A percentile compares a stretch with the other conserved stretches of the same genome.
Conservation (phyloP, 169 alveolate genomes). For the Eimeria sp. region DNA sequence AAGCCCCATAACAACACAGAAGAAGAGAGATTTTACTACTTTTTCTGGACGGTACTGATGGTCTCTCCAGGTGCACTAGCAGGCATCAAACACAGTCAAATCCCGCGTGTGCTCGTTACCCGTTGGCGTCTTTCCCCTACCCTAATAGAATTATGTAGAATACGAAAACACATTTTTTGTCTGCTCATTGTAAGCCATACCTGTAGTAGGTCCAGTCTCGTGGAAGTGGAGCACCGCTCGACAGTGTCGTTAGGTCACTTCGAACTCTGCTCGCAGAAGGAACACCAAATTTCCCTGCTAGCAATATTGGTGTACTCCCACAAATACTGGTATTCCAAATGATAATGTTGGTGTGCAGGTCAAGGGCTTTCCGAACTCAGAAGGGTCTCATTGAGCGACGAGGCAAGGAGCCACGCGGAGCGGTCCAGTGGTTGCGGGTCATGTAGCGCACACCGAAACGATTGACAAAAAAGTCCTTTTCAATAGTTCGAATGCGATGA, state of each 20-base stretch:
- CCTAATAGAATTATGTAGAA: background rate
- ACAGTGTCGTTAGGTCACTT: conserved; percentile 10
- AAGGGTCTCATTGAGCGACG: background rate
- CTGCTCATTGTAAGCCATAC: background rate
- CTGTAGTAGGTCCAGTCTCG: background rate
- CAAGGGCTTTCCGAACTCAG: background rate
- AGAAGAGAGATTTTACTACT: background rate
- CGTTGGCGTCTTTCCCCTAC: background rate
- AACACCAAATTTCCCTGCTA: background rate
- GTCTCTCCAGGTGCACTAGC: background rate
- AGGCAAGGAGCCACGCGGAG: background rate
- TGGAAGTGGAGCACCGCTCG: background rate
- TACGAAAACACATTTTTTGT: background rate
- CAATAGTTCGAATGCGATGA: background rate
- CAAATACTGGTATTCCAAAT: background rate
- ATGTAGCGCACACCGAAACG: conserved; percentile 1
- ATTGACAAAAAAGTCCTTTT: background rate
- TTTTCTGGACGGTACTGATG: background rate
- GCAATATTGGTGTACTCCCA: too few species aligned
- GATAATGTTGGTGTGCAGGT: background rate
- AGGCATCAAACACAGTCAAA: background rate
- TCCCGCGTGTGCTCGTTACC: background rate
- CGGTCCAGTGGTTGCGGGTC: background rate
- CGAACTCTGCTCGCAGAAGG: background rate
- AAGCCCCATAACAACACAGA: background rate